Evolutionary conservation across 2,329 filamentous ascomycete genomes (phyloP), one percentile per base, ranked within the genome.

Genomic region (Laburnicola sp.): DNA sequence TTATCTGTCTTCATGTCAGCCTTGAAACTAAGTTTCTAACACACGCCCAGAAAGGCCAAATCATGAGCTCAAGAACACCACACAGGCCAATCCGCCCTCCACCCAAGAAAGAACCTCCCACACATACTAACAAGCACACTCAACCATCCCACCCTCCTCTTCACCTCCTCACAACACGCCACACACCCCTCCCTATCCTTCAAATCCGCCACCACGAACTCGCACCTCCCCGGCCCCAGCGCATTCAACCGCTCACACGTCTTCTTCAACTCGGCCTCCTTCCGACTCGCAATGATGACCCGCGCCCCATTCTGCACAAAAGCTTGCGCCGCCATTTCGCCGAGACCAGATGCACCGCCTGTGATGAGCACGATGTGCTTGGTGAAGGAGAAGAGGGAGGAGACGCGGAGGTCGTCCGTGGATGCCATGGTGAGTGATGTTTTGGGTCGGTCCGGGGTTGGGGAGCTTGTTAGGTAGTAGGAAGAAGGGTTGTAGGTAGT

Each of bases 241-340:
- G 72, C 71, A 62, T 81, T 81, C 49, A 82, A 72, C 48, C 80
- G 74, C 3, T 69, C 66, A 26, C 69, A 69, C 0, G 78, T 78
- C 49, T 75, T 63, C 30, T 79, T 75, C 49, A 80, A 76, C 31
- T 80, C 78, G 53, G 75, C 72, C 50, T 77, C 76, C 64, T 82
- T 80, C 42, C 79, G 76, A 7, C 75, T 78, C n/a, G 79, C 79
- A 54, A 82, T 81, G 63, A 80, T 76, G 43, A 82, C 79, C 9
- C 69, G 77, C 4, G 16, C 78, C 25, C 79, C 79, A 53, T 81
- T 81, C 48, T 78, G 72, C 22, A 81, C 73, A 54, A 78, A 81
- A 8, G 77, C 78, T 63, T 81, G 78, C 1, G 79, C 80, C 40
- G 80, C 80, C 79, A 81, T 81, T 58, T 80, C 79, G 46, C 78